These are phyloP conservation scores for Capsicum baccatum DNA, from an alignment of 257 asterid genomes.

Conservation along the genomic window DNA sequence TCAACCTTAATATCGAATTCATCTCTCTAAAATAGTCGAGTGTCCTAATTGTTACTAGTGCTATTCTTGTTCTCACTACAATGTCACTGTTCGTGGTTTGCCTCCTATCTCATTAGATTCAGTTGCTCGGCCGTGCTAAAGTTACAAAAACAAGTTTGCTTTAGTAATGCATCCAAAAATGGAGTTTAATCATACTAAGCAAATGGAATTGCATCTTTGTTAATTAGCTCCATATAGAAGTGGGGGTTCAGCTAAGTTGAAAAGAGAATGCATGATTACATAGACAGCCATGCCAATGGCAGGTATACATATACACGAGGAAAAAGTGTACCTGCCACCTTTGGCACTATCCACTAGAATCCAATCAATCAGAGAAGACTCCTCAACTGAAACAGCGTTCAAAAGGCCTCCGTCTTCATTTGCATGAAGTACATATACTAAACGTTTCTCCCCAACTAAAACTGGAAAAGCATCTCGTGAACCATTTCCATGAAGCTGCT, in stretches of 20 bases:
- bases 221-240: neutral
- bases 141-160: neutral
- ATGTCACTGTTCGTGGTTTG: neutral
- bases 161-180: neutral
- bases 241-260: neutral
- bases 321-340: slow-evolving; percentile 81
- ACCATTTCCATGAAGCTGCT: slow-evolving; percentile 92
- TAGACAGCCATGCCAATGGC: neutral
- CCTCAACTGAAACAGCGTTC: slow-evolving; percentile 74
- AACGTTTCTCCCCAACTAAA: slow-evolving; percentile 53
- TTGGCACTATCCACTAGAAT: slow-evolving; percentile 90
- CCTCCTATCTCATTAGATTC: neutral
- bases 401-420: slow-evolving; percentile 72
- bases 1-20: neutral
- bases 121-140: neutral
- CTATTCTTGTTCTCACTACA: neutral
- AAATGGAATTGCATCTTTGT: neutral
- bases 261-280: neutral
- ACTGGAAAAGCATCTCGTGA: slow-evolving; percentile 74
- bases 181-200: neutral
- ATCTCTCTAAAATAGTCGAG: neutral
- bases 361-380: slow-evolving; percentile 86
- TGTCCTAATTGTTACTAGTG: neutral
- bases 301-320: neutral
- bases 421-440: slow-evolving; percentile 90